Conservation (phyloP, 1,284 basidiomycete genomes). For the Ceraceosorus guamensis region DNA sequence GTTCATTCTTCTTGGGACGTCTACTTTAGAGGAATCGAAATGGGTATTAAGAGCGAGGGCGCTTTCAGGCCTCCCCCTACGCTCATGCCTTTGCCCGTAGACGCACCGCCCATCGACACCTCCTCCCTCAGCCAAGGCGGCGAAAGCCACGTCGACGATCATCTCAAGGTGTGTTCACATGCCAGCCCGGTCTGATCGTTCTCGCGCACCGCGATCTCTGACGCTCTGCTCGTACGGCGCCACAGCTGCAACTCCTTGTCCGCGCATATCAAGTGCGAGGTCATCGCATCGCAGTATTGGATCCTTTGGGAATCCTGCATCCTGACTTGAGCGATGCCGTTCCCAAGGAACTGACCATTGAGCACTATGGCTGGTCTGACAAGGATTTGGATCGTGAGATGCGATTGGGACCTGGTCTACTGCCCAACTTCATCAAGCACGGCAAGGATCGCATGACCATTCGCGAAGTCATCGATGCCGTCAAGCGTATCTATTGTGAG, state of each 20-base stretch:
- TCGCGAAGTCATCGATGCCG: constrained; percentile 82
- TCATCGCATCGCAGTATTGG: constrained; percentile 89
- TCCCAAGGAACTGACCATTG: constrained; percentile 42
- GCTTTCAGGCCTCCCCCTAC: constrained; percentile 79
- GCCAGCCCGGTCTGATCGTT: neutral
- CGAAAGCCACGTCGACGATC: constrained; percentile 71
- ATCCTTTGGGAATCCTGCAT: constrained; percentile 86
- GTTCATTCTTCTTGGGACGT: constrained; percentile 92
- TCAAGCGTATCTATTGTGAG: constrained; percentile 91
- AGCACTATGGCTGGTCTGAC: constrained; percentile 81
- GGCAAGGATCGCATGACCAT: constrained; percentile 84
- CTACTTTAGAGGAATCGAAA: constrained; percentile 90
- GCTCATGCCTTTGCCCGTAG: constrained; percentile 62
- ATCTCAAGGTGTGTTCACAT: constrained; percentile 68
- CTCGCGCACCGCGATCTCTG: neutral
- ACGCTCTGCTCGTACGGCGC: neutral
- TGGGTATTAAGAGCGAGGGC: constrained; percentile 71
- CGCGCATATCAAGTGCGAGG: constrained; percentile 97
- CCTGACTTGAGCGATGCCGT: constrained; percentile 63
- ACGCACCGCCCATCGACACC: constrained; percentile 69
- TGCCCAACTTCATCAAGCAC: constrained; percentile 78
- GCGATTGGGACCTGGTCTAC: constrained; percentile 85
- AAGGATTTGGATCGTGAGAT: constrained; percentile 90
- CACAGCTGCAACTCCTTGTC: constrained; percentile 79
- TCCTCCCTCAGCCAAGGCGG: constrained; percentile 54